Evolutionary conservation across 2,329 filamentous ascomycete species (phyloP).

Genomic region (Colletotrichum sp.): DNA sequence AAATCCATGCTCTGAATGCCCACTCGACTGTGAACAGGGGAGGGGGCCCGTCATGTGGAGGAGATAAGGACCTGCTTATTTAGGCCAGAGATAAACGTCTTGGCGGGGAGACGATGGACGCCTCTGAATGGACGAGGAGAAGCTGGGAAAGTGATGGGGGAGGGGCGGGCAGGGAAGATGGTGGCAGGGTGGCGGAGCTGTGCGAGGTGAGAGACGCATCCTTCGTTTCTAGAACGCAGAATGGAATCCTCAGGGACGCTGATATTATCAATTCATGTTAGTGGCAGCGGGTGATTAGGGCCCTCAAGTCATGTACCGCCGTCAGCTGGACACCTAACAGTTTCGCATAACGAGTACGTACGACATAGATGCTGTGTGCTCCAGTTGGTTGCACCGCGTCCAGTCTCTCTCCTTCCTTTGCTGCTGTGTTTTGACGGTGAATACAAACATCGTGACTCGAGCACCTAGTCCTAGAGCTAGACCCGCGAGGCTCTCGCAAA

Average conservation of each 20-base stretch:
- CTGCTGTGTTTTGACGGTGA: not conserved
- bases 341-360: slow-evolving; percentile 14
- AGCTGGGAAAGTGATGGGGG: not conserved
- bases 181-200: slow-evolving; percentile 9
- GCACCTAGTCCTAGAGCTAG: not conserved
- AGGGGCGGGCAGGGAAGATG: slow-evolving; percentile 10
- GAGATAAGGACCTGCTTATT: slow-evolving; percentile 22
- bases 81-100: slow-evolving; percentile 21
- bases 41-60: slow-evolving; percentile 7
- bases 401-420: not conserved
- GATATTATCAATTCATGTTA: slow-evolving; percentile 12
- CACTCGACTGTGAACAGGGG: not conserved
- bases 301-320: not conserved
- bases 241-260: not conserved
- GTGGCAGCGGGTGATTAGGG: not conserved
- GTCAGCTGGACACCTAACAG: slow-evolving; percentile 5
- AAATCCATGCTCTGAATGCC: not conserved
- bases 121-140: slow-evolving; percentile 1
- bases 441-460: not conserved
- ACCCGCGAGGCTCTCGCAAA: not conserved
- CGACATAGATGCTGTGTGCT: not conserved
- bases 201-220: not conserved
- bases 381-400: not conserved
- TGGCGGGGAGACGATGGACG: slow-evolving; percentile 10
- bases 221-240: slow-evolving; percentile 13